Evolutionary conservation across 805 yeast genomes (phyloP).

Genomic region (Saccharomycopsis selenospora): DNA sequence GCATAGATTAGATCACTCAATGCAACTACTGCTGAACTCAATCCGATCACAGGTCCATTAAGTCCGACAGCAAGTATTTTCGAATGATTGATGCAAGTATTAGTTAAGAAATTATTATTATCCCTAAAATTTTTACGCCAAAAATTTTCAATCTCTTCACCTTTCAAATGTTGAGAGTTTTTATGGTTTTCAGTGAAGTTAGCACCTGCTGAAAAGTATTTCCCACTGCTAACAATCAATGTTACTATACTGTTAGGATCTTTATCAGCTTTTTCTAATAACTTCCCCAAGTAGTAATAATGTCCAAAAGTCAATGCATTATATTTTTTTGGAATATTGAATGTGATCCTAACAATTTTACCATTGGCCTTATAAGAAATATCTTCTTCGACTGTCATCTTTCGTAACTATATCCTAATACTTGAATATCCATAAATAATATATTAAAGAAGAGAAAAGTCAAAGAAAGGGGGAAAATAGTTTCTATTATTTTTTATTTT

Average conservation of each 20-base stretch:
- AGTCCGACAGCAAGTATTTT: conserved; percentile 67
- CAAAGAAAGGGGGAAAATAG: no score
- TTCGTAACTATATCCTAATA: no score
- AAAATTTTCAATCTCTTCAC: conserved; percentile 27
- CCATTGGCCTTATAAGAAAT: conserved; percentile 32
- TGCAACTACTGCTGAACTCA: conserved; percentile 66
- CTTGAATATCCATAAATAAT: no score
- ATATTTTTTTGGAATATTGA: conserved; percentile 51
- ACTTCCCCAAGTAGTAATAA: conserved; percentile 51
- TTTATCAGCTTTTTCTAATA: conserved; percentile 53
- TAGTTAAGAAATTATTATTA: conserved; percentile 63
- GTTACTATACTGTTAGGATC: conserved; percentile 60
- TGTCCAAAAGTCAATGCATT: conserved; percentile 66
- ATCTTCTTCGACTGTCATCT: conserved; percentile 23
- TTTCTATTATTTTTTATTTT: no score
- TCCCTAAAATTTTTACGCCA: conserved; percentile 59
- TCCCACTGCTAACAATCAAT: conserved; percentile 60
- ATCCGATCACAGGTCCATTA: conserved; percentile 85
- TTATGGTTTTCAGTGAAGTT: conserved; percentile 31
- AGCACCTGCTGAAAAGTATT: conserved; percentile 82
- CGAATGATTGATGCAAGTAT: conserved; percentile 59
- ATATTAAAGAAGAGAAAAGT: no score
- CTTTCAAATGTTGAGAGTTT: conserved; percentile 1
- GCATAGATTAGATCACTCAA: conserved; percentile 72
- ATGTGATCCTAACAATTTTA: conserved; percentile 52